Base-by-base conservation (phyloP, 495 filamentous ascomycete genomes). In the Aspergillus conjunctus region DNA sequence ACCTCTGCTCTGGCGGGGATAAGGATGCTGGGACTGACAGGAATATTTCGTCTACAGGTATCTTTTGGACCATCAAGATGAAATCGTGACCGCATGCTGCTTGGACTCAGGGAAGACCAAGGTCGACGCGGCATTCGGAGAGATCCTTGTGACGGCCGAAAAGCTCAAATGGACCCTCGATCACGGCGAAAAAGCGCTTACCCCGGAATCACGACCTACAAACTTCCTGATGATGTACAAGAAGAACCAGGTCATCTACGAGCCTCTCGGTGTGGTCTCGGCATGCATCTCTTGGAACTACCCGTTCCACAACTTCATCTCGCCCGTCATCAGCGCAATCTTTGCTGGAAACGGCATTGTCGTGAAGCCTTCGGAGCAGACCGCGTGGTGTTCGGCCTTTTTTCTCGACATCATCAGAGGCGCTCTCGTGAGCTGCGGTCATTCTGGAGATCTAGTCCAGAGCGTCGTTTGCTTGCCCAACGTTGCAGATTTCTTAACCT, bases 251-350 rank as follows among this genome's bases (percentile, higher is more conserved):
- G 93, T 99, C 17, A 76, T 81, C 46, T 98, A 94, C 75, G 94
- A 99, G 71, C 93, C 94, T 15, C 78, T 98, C 21, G 95, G 94
- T 1, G 90, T 99, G 15, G 90, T 99, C 26, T 87, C 91, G 17
- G 94, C 95, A 15, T 87, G 91, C 49, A 91, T 98, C 37, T 95
- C 91, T 67, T 99, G 94, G 94, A 99, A 99, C 79, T 98, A 83
- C 66, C 84, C 93, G 48, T 96, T 97, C 72, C 94, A 99, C 75
- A 99, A 99, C 75, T 79, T 98, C 61, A 84, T 99, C 43, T 89
- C 88, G 2, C 94, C 94, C 0, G 84, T 97, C 50, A 95, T 99
- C 69, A 90, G 89, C 61, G 86, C 91, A 15, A 81, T 98, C 44
- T 97, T 97, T 72, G 83, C 91, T n/a, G 94, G 95, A 39, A 97